Base-by-base conservation (phyloP, 345 rosid genomes). In the Sisymbrium irio region DNA sequence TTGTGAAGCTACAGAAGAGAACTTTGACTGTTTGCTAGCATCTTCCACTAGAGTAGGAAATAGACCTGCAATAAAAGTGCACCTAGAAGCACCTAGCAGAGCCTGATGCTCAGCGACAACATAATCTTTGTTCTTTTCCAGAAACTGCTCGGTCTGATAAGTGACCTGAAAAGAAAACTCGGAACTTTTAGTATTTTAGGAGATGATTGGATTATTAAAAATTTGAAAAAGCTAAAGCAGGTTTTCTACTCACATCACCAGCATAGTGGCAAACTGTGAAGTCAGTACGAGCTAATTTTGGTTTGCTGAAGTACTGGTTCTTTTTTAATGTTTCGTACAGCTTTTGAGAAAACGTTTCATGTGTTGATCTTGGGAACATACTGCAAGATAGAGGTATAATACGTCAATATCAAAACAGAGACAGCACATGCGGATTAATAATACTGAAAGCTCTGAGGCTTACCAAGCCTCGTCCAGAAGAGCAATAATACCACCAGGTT, bases 391-490 rank as follows among this genome's bases (percentile, higher is more conserved):
- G 44, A 82, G 41, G 39, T 50, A 20, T 40, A 28, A 59, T 54
- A 15, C 14, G 65, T 32, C 71, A 60, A 56, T 71, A 73, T 76
- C 15, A 63, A 10, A 70, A 19, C 50, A 65, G 27, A 37, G 27
- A 40, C 62, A 62, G 36, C 9, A 30, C 4, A 68, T 51, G 58
- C n/a, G 25, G 50, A 57, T 28, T n/a, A 71, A 72, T 22, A 72
- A 51, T 57, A 30, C 17, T 62, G 46, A 78, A 44, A 72, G 64
- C 57, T 68, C 42, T 42, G 19, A 30, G 22, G 47, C 92, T 88
- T 80, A 94, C 98, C 98, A 94, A 75, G 97, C 98, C 82, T 94
- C 96, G 75, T 94, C 96, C 68, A 94, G 85, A 74, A 94, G 96
- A 77, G 98, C 87, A 66, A 94, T 89, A 75, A 94, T 91, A 71